Conservation (phyloP, 495 filamentous ascomycete genomes). For the Aspergillus biplanus region DNA sequence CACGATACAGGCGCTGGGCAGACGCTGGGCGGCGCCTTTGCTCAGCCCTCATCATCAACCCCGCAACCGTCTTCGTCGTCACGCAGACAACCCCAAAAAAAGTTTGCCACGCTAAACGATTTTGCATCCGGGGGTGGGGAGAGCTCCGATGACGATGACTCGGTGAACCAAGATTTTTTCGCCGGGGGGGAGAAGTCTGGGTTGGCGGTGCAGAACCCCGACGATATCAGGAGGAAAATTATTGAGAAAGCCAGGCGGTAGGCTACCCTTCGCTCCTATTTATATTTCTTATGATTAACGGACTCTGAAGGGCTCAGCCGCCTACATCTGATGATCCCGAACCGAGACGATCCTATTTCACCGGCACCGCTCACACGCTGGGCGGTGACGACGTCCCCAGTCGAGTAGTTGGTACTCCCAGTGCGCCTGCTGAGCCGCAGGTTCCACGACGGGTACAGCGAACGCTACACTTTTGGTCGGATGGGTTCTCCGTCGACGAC, state of each 20-base stretch:
- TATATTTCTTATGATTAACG: conserved; percentile 12
- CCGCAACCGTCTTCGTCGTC: conserved; percentile 36
- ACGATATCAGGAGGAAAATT: conserved; percentile 74
- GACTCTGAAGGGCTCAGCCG: conserved; percentile 55
- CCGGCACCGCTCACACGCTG: conserved; percentile 80
- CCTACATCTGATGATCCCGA: conserved; percentile 60
- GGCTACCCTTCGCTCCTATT: conserved; percentile 20
- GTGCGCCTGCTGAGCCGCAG: conserved; percentile 41
- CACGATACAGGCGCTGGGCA: conserved; percentile 39
- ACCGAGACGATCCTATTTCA: conserved; percentile 66
- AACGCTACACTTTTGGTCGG: conserved; percentile 85
- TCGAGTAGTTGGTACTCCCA: conserved; percentile 68
- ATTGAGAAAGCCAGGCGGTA: conserved; percentile 82
- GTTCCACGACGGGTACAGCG: conserved; percentile 60
- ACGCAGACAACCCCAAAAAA: conserved; percentile 42
- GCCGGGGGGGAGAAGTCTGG: conserved; percentile 97
- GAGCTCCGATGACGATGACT: conserved; percentile 63
- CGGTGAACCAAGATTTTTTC: conserved; percentile 79
- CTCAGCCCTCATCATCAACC: conserved; percentile 37
- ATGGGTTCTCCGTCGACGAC: conserved; percentile 95
- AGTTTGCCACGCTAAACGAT: conserved; percentile 62
- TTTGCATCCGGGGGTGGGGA: conserved; percentile 57
- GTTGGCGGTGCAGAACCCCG: conserved; percentile 89
- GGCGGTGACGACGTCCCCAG: conserved; percentile 88
- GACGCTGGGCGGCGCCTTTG: conserved; percentile 31